phyloP scores from a whole-genome alignment of 2,329 filamentous ascomycete genomes.

The Huntiella decipiens region DNA sequence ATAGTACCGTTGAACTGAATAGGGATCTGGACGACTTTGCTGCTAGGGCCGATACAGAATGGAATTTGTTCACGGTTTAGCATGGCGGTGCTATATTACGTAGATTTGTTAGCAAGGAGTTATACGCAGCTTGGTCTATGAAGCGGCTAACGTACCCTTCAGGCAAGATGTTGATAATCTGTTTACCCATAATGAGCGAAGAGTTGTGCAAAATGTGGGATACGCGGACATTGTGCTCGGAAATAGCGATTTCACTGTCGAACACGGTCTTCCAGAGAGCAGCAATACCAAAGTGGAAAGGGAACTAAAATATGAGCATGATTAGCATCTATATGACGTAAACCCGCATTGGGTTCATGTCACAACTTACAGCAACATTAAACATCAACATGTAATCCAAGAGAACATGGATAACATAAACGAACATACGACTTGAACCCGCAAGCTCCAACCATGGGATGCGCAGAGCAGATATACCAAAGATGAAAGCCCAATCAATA shows the following conservation, averaged over 20 bases:
- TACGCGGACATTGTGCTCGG: conserved; percentile 81
- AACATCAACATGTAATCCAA: conserved; percentile 85
- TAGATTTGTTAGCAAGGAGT: background rate
- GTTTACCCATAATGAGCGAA: conserved; percentile 83
- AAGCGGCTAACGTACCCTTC: conserved; percentile 45
- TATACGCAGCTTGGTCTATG: background rate
- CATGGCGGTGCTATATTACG: conserved; percentile 47
- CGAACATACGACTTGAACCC: conserved; percentile 47
- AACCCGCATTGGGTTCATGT: background rate
- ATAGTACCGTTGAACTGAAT: conserved; percentile 88
- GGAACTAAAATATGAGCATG: conserved; percentile 32
- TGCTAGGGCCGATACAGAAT: conserved; percentile 56
- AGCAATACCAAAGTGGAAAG: conserved; percentile 53
- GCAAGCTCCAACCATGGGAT: conserved; percentile 96
- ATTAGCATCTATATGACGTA: background rate
- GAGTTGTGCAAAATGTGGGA: conserved; percentile 76
- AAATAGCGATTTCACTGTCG: conserved; percentile 81
- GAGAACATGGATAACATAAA: conserved; percentile 54
- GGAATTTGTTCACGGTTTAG: conserved; percentile 67
- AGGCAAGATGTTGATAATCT: conserved; percentile 93
- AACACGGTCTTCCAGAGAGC: conserved; percentile 65
- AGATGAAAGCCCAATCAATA: conserved; percentile 73
- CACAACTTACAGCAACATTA: conserved; percentile 50
- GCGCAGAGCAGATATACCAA: conserved; percentile 65
- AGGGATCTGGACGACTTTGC: conserved; percentile 48